Conservation (phyloP, 1,284 basidiomycete species). For the Heterobasidion irregulare region DNA sequence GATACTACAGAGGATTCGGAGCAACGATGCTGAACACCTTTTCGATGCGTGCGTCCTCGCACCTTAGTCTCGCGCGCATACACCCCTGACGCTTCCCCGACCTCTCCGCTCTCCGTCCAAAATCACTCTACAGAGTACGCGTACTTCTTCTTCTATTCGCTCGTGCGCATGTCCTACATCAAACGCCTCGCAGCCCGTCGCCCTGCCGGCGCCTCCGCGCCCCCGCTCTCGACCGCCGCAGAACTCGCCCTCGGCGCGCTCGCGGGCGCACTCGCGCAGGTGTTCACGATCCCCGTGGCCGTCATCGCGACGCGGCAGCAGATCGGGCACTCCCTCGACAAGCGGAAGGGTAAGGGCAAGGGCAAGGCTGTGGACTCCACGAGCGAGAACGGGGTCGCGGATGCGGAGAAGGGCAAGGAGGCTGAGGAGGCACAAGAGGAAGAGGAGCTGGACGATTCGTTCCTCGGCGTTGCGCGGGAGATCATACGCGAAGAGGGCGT, state of each 20-base stretch:
- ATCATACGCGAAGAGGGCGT: slow-evolving; percentile 92
- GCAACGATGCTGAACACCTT: slow-evolving; percentile 99
- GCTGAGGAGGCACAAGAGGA: slow-evolving; percentile 4
- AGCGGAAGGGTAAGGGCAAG: slow-evolving; percentile 8
- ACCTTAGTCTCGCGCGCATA: not conserved
- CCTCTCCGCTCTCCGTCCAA: not conserved
- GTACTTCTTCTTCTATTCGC: slow-evolving; percentile 98
- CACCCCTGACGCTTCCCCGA: not conserved
- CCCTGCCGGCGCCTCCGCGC: slow-evolving; percentile 46
- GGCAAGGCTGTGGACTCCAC: slow-evolving; percentile 23
- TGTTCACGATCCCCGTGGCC: slow-evolving; percentile 97
- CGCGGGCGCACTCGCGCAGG: slow-evolving; percentile 91
- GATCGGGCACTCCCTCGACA: slow-evolving; percentile 39
- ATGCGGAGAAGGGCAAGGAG: not conserved
- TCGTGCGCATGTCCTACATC: slow-evolving; percentile 80
- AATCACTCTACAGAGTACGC: slow-evolving; percentile 71
- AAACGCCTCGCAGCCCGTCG: slow-evolving; percentile 53
- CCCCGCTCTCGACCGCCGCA: slow-evolving; percentile 66
- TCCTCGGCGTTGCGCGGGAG: slow-evolving; percentile 75
- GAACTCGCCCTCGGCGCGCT: slow-evolving; percentile 87
- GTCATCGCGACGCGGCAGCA: slow-evolving; percentile 99
- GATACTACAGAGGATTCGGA: slow-evolving; percentile 88
- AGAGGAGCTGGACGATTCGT: slow-evolving; percentile 49
- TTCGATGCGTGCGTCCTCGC: slow-evolving; percentile 72
- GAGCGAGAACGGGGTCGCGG: slow-evolving; percentile 14